phyloP scores from a whole-genome alignment of 2,329 filamentous ascomycete species.

The Xylariaceae sp. region DNA sequence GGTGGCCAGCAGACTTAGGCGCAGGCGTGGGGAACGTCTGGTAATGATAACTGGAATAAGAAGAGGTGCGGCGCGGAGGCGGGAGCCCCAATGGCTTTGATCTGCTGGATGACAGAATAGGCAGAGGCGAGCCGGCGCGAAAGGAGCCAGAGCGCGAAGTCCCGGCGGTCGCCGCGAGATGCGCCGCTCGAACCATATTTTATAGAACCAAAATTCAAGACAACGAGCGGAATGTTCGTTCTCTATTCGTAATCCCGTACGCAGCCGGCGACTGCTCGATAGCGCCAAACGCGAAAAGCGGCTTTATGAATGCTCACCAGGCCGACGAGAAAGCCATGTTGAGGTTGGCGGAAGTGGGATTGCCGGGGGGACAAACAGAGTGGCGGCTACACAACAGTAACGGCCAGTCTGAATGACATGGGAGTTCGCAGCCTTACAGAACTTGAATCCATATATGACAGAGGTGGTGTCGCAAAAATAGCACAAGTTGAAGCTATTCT shows the following conservation, averaged over 20 bases:
- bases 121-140: conserved; percentile 33
- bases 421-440: no score
- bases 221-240: background rate
- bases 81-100: conserved; percentile 7
- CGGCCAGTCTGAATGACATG: no score
- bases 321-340: conserved; percentile 10
- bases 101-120: conserved; percentile 20
- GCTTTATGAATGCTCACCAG: no score
- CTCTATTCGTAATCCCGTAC: background rate
- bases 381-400: background rate
- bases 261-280: no score
- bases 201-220: background rate
- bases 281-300: background rate
- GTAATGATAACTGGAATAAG: conserved; percentile 58
- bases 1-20: conserved; percentile 58
- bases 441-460: no score
- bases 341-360: conserved; percentile 1
- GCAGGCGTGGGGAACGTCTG: conserved; percentile 77
- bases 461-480: background rate
- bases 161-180: conserved; percentile 21
- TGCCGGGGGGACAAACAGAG: background rate
- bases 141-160: conserved; percentile 28
- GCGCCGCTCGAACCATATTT: conserved; percentile 22
- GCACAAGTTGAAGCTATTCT: background rate
- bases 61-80: conserved; percentile 32